Base-by-base conservation (phyloP, 2,329 filamentous ascomycete species). In the Amylocarpus encephaloides region DNA sequence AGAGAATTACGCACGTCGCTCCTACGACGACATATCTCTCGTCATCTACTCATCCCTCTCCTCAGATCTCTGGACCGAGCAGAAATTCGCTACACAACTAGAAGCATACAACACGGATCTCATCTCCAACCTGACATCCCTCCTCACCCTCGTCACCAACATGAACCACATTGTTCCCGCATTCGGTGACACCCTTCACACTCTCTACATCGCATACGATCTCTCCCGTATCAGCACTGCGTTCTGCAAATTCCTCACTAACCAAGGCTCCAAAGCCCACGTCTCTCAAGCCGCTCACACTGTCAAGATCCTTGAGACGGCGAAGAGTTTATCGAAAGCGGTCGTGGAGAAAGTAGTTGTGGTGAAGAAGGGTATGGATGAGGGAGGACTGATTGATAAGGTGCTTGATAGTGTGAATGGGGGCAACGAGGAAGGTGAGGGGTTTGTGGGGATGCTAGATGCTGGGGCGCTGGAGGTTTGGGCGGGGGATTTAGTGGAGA, bases 381-480 rank as follows among this genome's bases (percentile, higher is more conserved):
- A 66, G 34, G 59, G 64, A 15, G 64, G 64, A 3, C 66, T 62
- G 64, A 66, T 67, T 43, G 65, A 67, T 47, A 61, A 53, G 38
- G 57, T 65, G 1, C 47, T 65, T 5, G 59, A 63, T 11, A 51
- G 46, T 45, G 50, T 60, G 3, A 49, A 22, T 32, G 35, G 42
- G 5, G 46, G n/a, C 2, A 29, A 39, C 2, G 42, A 46, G 29
- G 47, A 44, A 6, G 34, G 18, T 13, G 36, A 53, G n/a, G 46
- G 52, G n/a, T 40, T 63, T 42, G 59, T 53, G 29, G 44, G 51
- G 13, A 26, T 59, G 15, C 44, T 63, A 9, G 62, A 60, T 45
- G 61, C 62, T n/a, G 54, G 58, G 29, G 63, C 64, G 34, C 49
- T 65, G 51, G 65, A 67, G 51, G 57, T 59, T 26, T 66, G 62